These are phyloP conservation scores for Xylaria sp. DNA, from an alignment of 2,329 filamentous ascomycete species.

Conservation along the genomic window DNA sequence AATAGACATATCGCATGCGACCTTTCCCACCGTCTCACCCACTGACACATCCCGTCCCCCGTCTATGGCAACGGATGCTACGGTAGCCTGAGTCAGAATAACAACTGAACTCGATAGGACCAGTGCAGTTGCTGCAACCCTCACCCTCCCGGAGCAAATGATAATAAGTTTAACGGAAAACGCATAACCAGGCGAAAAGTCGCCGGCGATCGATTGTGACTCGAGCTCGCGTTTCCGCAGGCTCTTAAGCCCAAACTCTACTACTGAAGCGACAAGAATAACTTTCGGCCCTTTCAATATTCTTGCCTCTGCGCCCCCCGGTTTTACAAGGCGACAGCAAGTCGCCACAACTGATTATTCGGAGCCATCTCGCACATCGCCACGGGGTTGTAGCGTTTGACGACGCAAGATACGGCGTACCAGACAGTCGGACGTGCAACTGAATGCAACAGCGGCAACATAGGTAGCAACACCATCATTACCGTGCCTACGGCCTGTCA, in stretches of 20 bases:
- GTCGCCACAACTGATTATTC: conserved; percentile 2
- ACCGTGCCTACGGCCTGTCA: not conserved
- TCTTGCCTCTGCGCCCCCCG: not conserved
- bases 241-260: not conserved
- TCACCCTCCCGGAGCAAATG: not conserved
- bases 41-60: conserved; percentile 10
- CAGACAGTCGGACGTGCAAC: not conserved
- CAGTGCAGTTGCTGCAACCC: conserved; percentile 20
- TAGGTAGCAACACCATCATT: not conserved
- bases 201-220: not conserved
- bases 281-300: not conserved
- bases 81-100: conserved; percentile 35
- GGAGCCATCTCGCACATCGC: not conserved
- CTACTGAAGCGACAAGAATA: not conserved
- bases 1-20: conserved; percentile 16
- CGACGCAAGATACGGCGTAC: not conserved
- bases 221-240: not conserved
- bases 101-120: conserved; percentile 26
- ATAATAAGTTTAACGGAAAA: conserved; percentile 8
- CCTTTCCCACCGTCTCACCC: conserved; percentile 19
- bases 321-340: conserved; percentile 8
- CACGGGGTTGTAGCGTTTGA: not conserved
- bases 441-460: conserved; percentile 3
- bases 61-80: conserved; percentile 26
- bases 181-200: conserved; percentile 21